Evolutionary conservation across 2,329 filamentous ascomycete species (phyloP).

Genomic region (Aspergillus sp.): DNA sequence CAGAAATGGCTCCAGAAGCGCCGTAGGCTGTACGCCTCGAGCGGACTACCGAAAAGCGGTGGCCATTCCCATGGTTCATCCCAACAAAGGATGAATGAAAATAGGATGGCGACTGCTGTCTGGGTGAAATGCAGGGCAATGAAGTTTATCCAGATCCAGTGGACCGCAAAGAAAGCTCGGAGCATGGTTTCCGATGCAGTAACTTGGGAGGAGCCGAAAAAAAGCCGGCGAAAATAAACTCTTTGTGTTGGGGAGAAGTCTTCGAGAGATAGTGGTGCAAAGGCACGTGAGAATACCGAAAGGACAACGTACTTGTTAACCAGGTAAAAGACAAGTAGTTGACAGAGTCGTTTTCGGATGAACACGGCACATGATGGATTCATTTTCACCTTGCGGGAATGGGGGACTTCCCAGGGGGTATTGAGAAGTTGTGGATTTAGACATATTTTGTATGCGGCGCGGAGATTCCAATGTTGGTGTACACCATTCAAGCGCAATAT

Average conservation of each 20-base stretch:
- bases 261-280: background rate
- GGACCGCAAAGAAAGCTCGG: background rate
- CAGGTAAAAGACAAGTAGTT: background rate
- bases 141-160: slow-evolving; percentile 2
- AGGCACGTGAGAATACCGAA: background rate
- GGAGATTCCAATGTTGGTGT: background rate
- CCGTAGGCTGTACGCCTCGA: slow-evolving; percentile 2
- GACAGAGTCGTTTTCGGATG: background rate
- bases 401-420: background rate
- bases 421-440: slow-evolving; percentile 1
- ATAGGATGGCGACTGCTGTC: slow-evolving; percentile 2
- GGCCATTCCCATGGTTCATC: slow-evolving; percentile 5
- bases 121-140: background rate
- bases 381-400: background rate
- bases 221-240: background rate
- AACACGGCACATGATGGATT: background rate
- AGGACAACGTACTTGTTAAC: background rate
- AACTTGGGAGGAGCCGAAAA: background rate
- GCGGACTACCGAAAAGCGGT: slow-evolving; percentile 4
- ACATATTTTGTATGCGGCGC: slow-evolving; percentile 2
- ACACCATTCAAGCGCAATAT: background rate
- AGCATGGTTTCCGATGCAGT: slow-evolving; percentile 1
- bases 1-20: slow-evolving; percentile 2
- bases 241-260: background rate
- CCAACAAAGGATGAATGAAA: slow-evolving; percentile 3